A percentile compares a stretch with the other conserved stretches of the same genome.
These are phyloP conservation scores for Phoma sp. DNA, from an alignment of 2,329 filamentous ascomycete species.

Conservation along the genomic window DNA sequence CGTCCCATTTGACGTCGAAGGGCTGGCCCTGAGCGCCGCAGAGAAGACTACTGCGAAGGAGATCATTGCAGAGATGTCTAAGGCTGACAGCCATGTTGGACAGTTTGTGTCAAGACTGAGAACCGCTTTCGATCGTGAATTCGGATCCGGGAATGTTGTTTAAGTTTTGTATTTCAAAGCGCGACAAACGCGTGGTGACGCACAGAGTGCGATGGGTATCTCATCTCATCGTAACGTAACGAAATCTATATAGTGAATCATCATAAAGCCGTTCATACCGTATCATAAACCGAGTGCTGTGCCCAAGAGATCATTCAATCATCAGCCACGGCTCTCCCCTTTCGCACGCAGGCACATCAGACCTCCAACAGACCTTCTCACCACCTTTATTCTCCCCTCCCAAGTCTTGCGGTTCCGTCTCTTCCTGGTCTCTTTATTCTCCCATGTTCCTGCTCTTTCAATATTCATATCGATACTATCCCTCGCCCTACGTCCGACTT, in stretches of 20 bases:
- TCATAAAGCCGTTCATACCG: no score
- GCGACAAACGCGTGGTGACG: no score
- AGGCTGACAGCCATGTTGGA: no score
- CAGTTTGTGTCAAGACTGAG: no score
- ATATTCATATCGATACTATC: slow-evolving; percentile 10
- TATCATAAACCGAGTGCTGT: no score
- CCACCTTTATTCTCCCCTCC: not conserved
- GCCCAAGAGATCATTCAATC: not conserved
- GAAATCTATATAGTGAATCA: not conserved
- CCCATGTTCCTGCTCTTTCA: not conserved
- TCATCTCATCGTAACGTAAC: not conserved
- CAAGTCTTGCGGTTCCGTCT: not conserved
- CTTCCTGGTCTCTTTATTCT: not conserved
- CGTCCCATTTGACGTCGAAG: not conserved
- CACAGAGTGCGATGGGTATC: not conserved
- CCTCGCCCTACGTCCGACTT: not conserved
- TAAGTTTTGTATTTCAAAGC: not conserved
- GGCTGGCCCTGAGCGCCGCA: not conserved
- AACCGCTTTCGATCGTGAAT: no score
- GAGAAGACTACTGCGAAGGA: not conserved
- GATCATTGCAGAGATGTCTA: not conserved
- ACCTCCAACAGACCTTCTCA: not conserved
- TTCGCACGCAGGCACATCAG: not conserved
- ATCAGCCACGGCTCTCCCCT: not conserved
- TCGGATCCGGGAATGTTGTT: not conserved